Conservation (phyloP, 163 green algal species). For the Chlamydomonas reinhardtii region DNA sequence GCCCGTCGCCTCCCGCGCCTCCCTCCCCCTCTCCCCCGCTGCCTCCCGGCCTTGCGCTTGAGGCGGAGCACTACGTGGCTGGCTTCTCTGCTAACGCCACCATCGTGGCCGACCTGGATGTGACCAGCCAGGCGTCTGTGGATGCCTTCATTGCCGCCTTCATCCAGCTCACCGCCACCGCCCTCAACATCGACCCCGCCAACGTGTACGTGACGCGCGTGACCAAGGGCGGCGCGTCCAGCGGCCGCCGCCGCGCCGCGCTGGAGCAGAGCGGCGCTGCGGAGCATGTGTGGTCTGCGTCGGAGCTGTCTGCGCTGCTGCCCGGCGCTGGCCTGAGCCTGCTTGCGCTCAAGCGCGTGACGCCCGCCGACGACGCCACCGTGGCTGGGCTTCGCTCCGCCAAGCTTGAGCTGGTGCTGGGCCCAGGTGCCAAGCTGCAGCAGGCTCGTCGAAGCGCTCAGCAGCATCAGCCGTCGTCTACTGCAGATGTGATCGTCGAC, state of each 20-base stretch:
- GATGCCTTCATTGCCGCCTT: neutral
- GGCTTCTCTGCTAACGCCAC: too few relatives aligned
- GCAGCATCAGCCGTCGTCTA: neutral
- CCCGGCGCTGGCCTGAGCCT: slow-evolving; percentile 1
- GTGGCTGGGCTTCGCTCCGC: neutral
- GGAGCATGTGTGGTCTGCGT: neutral
- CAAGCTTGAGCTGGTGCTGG: neutral
- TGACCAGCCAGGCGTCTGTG: neutral
- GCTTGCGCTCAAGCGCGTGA: neutral
- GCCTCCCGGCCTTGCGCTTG: too few relatives aligned
- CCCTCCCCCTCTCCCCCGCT: too few relatives aligned
- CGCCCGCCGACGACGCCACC: neutral
- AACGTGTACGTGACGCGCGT: slow-evolving; percentile 1
- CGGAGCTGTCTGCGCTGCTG: neutral
- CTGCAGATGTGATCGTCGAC: neutral
- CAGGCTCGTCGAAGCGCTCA: neutral
- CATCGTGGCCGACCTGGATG: too few relatives aligned
- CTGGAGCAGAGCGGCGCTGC: neutral
- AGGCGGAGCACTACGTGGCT: too few relatives aligned
- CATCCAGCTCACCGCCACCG: neutral
- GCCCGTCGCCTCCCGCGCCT: too few relatives aligned
- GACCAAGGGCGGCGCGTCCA: slow-evolving; percentile 10
- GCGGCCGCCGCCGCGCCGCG: neutral
- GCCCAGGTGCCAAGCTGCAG: too few relatives aligned
- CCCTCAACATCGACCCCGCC: neutral